Base-by-base conservation (phyloP, 371 early-diverging fungal species). In the Lichtheimia hyalospora region DNA sequence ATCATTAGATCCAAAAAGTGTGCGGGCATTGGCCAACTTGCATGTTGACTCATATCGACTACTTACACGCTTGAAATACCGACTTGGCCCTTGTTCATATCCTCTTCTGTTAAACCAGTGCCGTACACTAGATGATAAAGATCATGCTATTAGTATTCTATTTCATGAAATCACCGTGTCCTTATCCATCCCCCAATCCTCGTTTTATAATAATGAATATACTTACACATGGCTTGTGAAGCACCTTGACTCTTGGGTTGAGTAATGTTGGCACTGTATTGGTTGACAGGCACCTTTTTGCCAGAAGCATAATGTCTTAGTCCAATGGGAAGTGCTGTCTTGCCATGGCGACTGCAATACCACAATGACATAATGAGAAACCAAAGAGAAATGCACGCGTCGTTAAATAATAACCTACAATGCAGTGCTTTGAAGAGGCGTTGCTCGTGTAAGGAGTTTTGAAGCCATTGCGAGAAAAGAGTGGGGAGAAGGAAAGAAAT, bases 221-320 rank as follows among this genome's bases (percentile, higher is more conserved):
- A 84, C 92, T 77, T 85, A 95, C 95, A 85, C 95, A 96, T 95
- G 13, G 98, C 98, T 77, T 98, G 96, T 49, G 94, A 90, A 41
- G 97, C 96, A 55, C 96, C 97, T 67, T 95, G 95, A 41, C 91
- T 83, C 69, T 94, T 95, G 50, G 92, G 92, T 75, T 96, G 91
- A 23, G 98, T 98, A 70, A 98, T 93, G 55, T 79, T 83, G 40
- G 89, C 66, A 70, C 92, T 92, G 77, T 81, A 92, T 60, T 89
- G 89, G 86, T 96, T 96, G 23, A 87, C 34, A 27, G 50, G 61
- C 3, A 41, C 56, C 57, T 64, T 63, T 7, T 60, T 65, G 13
- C 66, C 70, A 27, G 73, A 64, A 44, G 78, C 68, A 62, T 81
- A 81, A 50, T 70, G 62, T 62, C 78, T 61, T 16, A 71, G 50